Percentiles rank a stretch among this genome's conserved stretches.
Evolutionary conservation across 306 rosid genomes (phyloP).

Genomic region (Cicer cuneatum): DNA sequence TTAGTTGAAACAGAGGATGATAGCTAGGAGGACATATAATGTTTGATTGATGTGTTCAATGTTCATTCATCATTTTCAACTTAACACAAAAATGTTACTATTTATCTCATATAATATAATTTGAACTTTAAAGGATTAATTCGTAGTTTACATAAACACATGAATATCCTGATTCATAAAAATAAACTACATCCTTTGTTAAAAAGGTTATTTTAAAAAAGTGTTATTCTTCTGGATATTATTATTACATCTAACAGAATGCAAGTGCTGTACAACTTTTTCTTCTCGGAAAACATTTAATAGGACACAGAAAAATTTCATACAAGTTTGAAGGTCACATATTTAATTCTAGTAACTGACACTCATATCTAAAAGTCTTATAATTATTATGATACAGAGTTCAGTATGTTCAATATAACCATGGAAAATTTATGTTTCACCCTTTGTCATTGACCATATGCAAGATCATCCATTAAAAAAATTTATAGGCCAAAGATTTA

Average conservation of each 20-base stretch:
- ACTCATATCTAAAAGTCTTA: slow-evolving; percentile 28
- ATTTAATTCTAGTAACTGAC: not conserved
- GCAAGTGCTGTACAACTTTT: slow-evolving; percentile 17
- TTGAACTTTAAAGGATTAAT: too few relatives aligned
- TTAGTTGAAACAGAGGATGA: too few relatives aligned
- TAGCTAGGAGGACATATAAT: too few relatives aligned
- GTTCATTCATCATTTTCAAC: too few relatives aligned
- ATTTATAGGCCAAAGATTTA: slow-evolving; percentile 5
- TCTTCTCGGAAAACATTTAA: not conserved
- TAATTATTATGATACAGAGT: slow-evolving; percentile 20
- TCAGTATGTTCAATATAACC: not conserved
- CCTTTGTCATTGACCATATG: slow-evolving; percentile 34
- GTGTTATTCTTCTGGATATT: not conserved
- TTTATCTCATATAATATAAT: too few relatives aligned
- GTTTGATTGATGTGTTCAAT: too few relatives aligned
- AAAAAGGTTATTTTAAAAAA: not conserved
- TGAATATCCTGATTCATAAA: too few relatives aligned
- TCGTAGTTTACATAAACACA: too few relatives aligned
- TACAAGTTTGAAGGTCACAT: not conserved
- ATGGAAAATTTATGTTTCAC: slow-evolving; percentile 9
- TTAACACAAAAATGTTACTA: too few relatives aligned
- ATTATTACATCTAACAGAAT: slow-evolving; percentile 37
- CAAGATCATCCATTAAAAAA: slow-evolving; percentile 38
- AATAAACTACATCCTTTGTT: not conserved
- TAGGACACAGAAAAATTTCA: not conserved